Evolutionary conservation across 345 rosid genomes (phyloP).

Genomic region (Bruguiera parviflora): DNA sequence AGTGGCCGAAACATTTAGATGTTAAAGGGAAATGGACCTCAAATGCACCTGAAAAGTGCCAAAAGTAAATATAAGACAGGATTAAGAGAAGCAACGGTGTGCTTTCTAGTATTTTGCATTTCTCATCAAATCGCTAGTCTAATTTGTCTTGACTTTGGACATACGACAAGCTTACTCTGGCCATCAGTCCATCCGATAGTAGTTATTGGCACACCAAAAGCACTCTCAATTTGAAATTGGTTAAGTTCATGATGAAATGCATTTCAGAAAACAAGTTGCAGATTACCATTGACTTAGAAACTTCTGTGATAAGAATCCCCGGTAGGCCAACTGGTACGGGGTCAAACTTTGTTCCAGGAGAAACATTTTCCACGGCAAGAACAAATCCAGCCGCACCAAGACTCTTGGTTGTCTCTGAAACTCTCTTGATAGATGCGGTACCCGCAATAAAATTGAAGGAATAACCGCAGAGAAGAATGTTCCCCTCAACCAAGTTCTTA

Average conservation of each 20-base stretch:
- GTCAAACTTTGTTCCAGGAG: constrained; percentile 94
- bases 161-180: not conserved
- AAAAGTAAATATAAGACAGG: too few relatives aligned
- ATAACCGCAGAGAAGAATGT: constrained; percentile 94
- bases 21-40: too few relatives aligned
- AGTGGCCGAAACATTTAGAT: too few relatives aligned
- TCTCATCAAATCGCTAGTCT: not conserved
- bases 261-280: not conserved
- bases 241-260: not conserved
- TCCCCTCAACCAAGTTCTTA: constrained; percentile 76
- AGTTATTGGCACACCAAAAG: not conserved
- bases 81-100: not conserved
- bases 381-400: constrained; percentile 96
- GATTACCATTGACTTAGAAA: constrained; percentile 73
- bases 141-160: not conserved
- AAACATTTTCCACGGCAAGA: constrained; percentile 92
- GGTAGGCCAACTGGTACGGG: constrained; percentile 91
- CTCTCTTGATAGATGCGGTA: constrained; percentile 91
- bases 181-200: not conserved
- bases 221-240: not conserved
- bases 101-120: not conserved
- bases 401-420: constrained; percentile 82
- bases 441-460: constrained; percentile 96
- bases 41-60: too few relatives aligned
- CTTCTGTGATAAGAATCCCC: constrained; percentile 85